Percentiles rank a stretch among this genome's conserved stretches.
Evolutionary conservation across 306 rosid genomes (phyloP).

Genomic region (Lagenaria siceraria): DNA sequence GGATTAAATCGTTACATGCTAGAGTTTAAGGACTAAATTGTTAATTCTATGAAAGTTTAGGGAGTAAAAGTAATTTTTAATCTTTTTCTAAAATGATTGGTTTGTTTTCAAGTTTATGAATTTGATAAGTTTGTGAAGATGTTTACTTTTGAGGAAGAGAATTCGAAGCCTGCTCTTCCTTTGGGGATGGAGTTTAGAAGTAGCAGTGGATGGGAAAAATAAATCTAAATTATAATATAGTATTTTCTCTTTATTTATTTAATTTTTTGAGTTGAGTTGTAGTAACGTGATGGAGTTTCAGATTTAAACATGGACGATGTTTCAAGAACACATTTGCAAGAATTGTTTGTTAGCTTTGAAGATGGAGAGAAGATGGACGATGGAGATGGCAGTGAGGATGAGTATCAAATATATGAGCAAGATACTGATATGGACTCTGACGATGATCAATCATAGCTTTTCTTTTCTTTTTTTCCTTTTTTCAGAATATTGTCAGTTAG

Average conservation of each 20-base stretch:
- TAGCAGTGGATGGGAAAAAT: neutral
- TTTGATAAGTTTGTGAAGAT: neutral
- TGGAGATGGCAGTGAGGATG: constrained; percentile 40
- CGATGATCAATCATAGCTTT: constrained; percentile 10
- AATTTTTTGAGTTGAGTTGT: neutral
- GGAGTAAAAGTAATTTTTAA: too few species aligned
- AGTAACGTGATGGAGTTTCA: constrained; percentile 28
- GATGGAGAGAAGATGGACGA: constrained; percentile 15
- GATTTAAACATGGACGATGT: constrained; percentile 45
- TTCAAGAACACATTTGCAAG: constrained; percentile 68
- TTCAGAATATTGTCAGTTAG: neutral
- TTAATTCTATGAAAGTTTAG: too few species aligned
- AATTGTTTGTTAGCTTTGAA: constrained; percentile 66
- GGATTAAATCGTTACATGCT: too few species aligned
- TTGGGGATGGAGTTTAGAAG: neutral
- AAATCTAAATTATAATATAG: too few species aligned
- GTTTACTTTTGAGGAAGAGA: neutral
- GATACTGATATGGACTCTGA: constrained; percentile 42
- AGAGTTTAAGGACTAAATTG: too few species aligned
- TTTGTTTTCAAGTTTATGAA: neutral
- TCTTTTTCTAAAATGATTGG: neutral
- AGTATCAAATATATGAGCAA: constrained; percentile 51
- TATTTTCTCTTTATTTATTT: too few species aligned
- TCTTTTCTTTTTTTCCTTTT: neutral
- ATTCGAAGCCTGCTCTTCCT: neutral